Percentiles rank a stretch among this genome's conserved stretches.
These are phyloP conservation scores for Pseudocercospora pini-densiflorae DNA, from an alignment of 2,329 filamentous ascomycete genomes.

Conservation along the genomic window DNA sequence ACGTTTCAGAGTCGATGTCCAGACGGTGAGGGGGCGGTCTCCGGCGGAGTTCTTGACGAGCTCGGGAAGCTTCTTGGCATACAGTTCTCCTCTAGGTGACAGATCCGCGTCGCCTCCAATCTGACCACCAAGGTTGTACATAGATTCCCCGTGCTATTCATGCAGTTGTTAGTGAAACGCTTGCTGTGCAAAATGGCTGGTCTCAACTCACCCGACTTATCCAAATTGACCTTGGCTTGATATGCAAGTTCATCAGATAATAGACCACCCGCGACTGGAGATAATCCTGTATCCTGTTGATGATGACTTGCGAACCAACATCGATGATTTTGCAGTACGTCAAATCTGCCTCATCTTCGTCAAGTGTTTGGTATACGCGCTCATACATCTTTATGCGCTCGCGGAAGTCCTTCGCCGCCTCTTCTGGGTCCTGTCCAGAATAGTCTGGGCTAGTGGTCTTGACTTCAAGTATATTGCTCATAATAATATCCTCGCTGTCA, in stretches of 20 bases:
- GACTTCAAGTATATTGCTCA: slow-evolving; percentile 91
- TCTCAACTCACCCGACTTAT: slow-evolving; percentile 66
- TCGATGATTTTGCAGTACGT: slow-evolving; percentile 99
- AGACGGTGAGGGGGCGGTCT: slow-evolving; percentile 72
- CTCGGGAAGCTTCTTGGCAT: slow-evolving; percentile 81
- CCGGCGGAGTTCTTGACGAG: slow-evolving; percentile 85
- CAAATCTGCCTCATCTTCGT: slow-evolving; percentile 82
- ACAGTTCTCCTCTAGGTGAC: slow-evolving; percentile 83
- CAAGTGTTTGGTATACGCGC: slow-evolving; percentile 92
- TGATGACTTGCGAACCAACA: slow-evolving; percentile 93
- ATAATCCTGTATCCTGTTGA: slow-evolving; percentile 97
- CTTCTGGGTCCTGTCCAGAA: slow-evolving; percentile 88
- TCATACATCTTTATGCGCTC: slow-evolving; percentile 97
- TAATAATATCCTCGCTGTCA: slow-evolving; percentile 93
- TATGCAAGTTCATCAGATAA: slow-evolving; percentile 98
- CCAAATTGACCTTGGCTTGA: slow-evolving; percentile 96
- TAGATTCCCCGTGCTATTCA: slow-evolving; percentile 84
- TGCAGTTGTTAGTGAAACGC: slow-evolving; percentile 13
- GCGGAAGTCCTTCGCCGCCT: slow-evolving; percentile 87
- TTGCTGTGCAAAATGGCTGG: not conserved
- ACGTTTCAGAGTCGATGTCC: slow-evolving; percentile 77
- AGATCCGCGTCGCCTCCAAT: slow-evolving; percentile 92
- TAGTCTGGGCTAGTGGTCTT: slow-evolving; percentile 98
- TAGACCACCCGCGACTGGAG: slow-evolving; percentile 96
- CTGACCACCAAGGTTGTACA: slow-evolving; percentile 86